Conservation (phyloP, 352 stramenopile genomes). For the Plasmopara muralis region DNA sequence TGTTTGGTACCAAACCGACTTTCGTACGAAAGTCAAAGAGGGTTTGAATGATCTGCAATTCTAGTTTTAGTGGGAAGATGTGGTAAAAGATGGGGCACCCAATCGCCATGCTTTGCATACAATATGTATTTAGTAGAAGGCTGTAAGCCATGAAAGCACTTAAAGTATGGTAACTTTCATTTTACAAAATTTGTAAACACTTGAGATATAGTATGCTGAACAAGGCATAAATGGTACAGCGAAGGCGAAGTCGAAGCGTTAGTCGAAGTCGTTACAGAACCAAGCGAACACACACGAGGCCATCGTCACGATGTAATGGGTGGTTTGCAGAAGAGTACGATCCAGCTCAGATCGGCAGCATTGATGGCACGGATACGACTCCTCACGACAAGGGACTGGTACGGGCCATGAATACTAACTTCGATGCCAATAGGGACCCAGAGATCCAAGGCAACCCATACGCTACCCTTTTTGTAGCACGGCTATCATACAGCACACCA, state of each 20-base stretch:
- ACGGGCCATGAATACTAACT: conserved; percentile 38
- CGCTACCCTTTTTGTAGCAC: conserved; percentile 65
- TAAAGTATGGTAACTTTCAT: too few relatives aligned
- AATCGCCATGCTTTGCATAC: too few relatives aligned
- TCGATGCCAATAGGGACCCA: conserved; percentile 47
- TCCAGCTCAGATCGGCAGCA: conserved; percentile 56
- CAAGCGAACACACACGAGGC: not conserved
- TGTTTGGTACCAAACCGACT: too few relatives aligned
- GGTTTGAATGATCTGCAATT: too few relatives aligned
- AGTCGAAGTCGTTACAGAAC: conserved; percentile 18
- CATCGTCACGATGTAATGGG: conserved; percentile 2
- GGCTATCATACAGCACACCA: conserved; percentile 48
- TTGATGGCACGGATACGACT: conserved; percentile 54
- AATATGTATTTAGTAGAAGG: too few relatives aligned
- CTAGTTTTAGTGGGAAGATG: too few relatives aligned
- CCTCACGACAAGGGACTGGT: conserved; percentile 63
- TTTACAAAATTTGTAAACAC: too few relatives aligned
- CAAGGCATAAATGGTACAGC: too few relatives aligned
- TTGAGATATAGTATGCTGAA: too few relatives aligned
- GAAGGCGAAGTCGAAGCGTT: conserved; percentile 5
- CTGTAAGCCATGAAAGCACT: too few relatives aligned
- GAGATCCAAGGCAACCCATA: conserved; percentile 61
- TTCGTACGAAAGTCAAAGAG: too few relatives aligned
- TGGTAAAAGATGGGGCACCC: too few relatives aligned
- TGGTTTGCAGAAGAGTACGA: conserved; percentile 75